Evolutionary conservation across 768 basidiomycete species (phyloP).

Genomic region (Boletus subparvulus): DNA sequence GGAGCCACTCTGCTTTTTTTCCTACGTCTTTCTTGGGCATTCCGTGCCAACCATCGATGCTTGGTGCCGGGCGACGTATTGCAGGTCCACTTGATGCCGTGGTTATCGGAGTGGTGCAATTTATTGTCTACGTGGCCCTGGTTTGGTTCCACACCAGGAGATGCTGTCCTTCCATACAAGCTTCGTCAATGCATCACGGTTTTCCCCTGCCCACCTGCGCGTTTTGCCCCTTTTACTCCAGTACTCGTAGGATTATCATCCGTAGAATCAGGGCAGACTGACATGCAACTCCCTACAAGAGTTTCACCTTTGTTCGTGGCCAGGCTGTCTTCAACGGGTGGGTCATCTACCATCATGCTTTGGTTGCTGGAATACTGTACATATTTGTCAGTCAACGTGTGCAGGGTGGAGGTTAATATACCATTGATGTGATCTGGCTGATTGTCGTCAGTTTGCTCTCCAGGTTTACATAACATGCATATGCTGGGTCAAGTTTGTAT

Average conservation of each 20-base stretch:
- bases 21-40: neutral
- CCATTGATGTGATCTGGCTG: too few relatives aligned
- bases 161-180: neutral
- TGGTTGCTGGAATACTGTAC: too few relatives aligned
- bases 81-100: neutral
- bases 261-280: neutral
- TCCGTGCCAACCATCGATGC: neutral
- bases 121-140: too few relatives aligned
- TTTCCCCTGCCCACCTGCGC: neutral
- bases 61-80: neutral
- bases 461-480: too few relatives aligned
- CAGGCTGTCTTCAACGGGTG: too few relatives aligned
- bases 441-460: too few relatives aligned
- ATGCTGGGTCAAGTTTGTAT: too few relatives aligned
- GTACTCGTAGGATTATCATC: neutral
- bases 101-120: neutral
- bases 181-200: neutral
- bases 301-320: neutral
- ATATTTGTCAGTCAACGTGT: too few relatives aligned
- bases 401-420: too few relatives aligned
- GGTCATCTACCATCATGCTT: too few relatives aligned
- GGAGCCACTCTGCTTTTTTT: neutral
- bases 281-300: neutral
- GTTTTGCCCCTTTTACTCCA: neutral
- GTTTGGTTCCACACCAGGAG: neutral